Evolutionary conservation across 768 basidiomycete genomes (phyloP).

Genomic region (Naganishia vaughanmartiniae): DNA sequence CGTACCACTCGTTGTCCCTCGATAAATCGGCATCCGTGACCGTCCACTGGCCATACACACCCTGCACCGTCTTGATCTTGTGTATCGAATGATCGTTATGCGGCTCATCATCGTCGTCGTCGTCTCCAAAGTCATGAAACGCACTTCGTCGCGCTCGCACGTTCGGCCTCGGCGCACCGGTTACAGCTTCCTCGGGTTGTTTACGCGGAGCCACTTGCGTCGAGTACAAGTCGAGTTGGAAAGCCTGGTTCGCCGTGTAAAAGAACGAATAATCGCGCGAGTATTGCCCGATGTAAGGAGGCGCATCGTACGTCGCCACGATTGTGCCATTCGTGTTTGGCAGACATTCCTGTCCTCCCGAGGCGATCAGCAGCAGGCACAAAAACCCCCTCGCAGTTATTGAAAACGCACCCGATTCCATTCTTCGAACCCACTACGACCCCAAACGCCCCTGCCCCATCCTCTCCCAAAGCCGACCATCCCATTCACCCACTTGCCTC

Average conservation of each 20-base stretch:
- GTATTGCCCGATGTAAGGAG: conserved; percentile 51
- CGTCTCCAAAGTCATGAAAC: conserved; percentile 38
- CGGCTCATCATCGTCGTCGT: conserved; percentile 54
- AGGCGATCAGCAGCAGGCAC: neutral
- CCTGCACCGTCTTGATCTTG: conserved; percentile 63
- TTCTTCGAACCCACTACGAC: conserved; percentile 30
- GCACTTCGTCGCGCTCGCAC: conserved; percentile 26
- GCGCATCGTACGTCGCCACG: conserved; percentile 46
- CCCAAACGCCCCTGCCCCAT: conserved; percentile 28
- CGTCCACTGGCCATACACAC: conserved; percentile 78
- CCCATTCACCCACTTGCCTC: conserved; percentile 28
- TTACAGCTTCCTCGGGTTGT: conserved; percentile 55
- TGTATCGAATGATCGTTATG: conserved; percentile 45
- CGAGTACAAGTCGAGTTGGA: conserved; percentile 76
- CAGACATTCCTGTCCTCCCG: conserved; percentile 16
- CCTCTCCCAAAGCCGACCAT: conserved; percentile 25
- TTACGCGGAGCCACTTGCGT: conserved; percentile 46
- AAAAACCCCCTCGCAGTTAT: neutral
- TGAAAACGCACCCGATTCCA: conserved; percentile 28
- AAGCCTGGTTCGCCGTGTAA: conserved; percentile 85
- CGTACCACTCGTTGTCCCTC: conserved; percentile 77
- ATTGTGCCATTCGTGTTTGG: conserved; percentile 41
- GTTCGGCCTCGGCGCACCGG: conserved; percentile 32
- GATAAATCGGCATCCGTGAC: conserved; percentile 92
- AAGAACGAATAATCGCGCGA: conserved; percentile 61